phyloP scores from a whole-genome alignment of 1,139 yeast species.

The Saccharomyces hybrid region DNA sequence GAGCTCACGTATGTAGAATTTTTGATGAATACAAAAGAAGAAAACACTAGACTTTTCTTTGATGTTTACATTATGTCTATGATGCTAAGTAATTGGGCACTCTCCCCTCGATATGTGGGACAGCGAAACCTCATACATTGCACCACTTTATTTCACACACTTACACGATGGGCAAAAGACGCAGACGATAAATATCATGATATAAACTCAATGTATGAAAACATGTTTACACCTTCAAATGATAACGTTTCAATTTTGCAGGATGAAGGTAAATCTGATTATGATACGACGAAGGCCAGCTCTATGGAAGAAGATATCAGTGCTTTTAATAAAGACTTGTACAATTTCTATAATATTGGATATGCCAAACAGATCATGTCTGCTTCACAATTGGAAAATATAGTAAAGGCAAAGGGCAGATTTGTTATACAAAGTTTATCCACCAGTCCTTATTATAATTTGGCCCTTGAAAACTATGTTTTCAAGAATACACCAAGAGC shows the following conservation, averaged over 20 bases:
- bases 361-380: constrained; percentile 5
- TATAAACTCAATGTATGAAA: constrained; percentile 25
- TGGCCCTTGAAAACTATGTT: constrained; percentile 76
- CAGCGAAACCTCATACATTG: not conserved
- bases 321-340: constrained; percentile 22
- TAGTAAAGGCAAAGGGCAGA: constrained; percentile 17
- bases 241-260: not conserved
- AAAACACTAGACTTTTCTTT: not conserved
- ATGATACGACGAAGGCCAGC: not conserved
- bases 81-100: not conserved
- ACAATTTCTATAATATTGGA: constrained; percentile 12
- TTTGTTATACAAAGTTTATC: constrained; percentile 30
- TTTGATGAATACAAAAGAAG: not conserved
- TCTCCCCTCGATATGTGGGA: not conserved
- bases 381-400: constrained; percentile 12
- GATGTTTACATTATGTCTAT: not conserved
- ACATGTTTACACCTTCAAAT: constrained; percentile 18
- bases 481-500: constrained; percentile 54
- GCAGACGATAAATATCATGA: constrained; percentile 22
- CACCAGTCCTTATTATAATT: constrained; percentile 61
- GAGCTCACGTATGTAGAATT: not conserved
- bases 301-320: constrained; percentile 15
- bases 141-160: not conserved
- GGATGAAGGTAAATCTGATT: not conserved
- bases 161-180: not conserved